phyloP scores from a whole-genome alignment of 2,329 filamentous ascomycete genomes.

The Fusarium euwallaceae region DNA sequence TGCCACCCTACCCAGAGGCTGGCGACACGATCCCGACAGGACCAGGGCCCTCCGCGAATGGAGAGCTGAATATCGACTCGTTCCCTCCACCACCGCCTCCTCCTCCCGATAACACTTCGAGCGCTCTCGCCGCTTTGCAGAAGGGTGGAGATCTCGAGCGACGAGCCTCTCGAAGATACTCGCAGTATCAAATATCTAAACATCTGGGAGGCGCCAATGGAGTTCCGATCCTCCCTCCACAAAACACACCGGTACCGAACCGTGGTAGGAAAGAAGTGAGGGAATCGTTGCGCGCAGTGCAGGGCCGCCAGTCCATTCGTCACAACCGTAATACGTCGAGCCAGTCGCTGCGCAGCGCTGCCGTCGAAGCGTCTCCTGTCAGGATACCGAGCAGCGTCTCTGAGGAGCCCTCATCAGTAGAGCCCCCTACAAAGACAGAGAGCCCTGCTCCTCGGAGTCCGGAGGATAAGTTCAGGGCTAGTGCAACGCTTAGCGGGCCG shows the following conservation, averaged over 20 bases:
- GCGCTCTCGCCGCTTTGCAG: constrained; percentile 91
- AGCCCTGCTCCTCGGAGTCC: constrained; percentile 68
- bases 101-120: constrained; percentile 83
- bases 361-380: constrained; percentile 71
- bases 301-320: constrained; percentile 64
- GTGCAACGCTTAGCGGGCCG: constrained; percentile 71
- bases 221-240: constrained; percentile 87
- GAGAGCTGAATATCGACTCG: constrained; percentile 70
- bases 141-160: constrained; percentile 92
- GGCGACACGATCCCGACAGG: constrained; percentile 64
- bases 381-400: constrained; percentile 72
- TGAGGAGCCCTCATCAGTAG: constrained; percentile 64
- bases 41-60: constrained; percentile 43
- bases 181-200: constrained; percentile 96
- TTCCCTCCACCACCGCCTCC: constrained; percentile 78
- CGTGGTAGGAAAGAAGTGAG: constrained; percentile 82
- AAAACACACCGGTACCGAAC: constrained; percentile 87
- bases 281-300: constrained; percentile 82
- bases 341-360: constrained; percentile 55
- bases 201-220: constrained; percentile 87
- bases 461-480: constrained; percentile 72
- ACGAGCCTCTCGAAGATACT: constrained; percentile 92
- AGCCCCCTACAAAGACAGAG: constrained; percentile 41
- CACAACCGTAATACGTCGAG: constrained; percentile 64
- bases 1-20: constrained; percentile 78